Percentiles rank a stretch among this genome's conserved stretches.
Conservation (phyloP, 169 alveolate species). For the Plasmodium reichenowi region DNA sequence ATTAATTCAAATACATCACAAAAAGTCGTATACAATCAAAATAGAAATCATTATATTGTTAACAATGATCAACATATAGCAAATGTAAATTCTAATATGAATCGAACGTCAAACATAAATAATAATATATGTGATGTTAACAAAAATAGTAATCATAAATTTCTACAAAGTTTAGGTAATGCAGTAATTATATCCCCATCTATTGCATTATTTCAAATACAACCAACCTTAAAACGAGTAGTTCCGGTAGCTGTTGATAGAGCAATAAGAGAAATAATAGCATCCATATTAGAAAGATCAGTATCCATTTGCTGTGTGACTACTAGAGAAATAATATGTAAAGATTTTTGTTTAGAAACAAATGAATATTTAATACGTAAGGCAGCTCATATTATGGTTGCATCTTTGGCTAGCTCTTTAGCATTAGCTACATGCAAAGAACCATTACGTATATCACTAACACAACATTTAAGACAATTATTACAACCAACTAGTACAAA, state of each 20-base stretch:
- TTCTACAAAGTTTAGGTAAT: conserved; percentile 77
- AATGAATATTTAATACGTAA: conserved; percentile 92
- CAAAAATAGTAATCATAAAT: conserved; percentile 40
- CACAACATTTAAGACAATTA: conserved; percentile 92
- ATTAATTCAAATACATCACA: conserved; percentile 64
- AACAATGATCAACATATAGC: conserved; percentile 7
- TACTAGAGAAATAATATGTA: conserved; percentile 95
- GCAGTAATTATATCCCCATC: conserved; percentile 90
- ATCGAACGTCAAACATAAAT: not conserved
- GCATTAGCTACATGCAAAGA: conserved; percentile 98
- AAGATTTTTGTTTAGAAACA: conserved; percentile 96
- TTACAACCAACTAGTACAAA: conserved; percentile 87
- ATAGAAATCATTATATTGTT: conserved; percentile 4
- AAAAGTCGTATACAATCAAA: conserved; percentile 20
- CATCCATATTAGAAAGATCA: conserved; percentile 93
- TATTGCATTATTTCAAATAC: conserved; percentile 91
- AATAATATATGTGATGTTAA: not conserved
- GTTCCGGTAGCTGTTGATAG: conserved; percentile 97
- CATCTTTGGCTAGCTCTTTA: conserved; percentile 94
- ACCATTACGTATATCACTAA: conserved; percentile 92
- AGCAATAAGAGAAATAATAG: conserved; percentile 95
- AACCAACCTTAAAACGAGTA: conserved; percentile 89
- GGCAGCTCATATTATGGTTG: conserved; percentile 94
- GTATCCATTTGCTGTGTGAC: conserved; percentile 96
- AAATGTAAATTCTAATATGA: conserved; percentile 27